Base-by-base conservation (phyloP, 768 basidiomycete species). In the Mycena galopus region DNA sequence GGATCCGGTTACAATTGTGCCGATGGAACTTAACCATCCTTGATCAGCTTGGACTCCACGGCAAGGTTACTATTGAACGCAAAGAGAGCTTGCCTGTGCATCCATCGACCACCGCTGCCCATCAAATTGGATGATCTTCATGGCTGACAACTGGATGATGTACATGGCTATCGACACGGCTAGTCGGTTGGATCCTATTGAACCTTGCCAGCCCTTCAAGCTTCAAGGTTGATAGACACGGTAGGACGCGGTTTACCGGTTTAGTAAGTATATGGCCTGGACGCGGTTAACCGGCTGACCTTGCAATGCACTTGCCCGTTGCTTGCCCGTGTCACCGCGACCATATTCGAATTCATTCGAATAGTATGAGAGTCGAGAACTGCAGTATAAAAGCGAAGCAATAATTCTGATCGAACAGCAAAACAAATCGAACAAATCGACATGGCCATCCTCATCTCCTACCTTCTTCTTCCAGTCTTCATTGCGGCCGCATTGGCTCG, bases 401-500 rank as follows among this genome's bases (percentile, higher is more conserved):
- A 6, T 6, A 19, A 29, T 67, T 27, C 44, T 50, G 4, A 19
- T 58, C 10, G 33, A 59, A 59, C 35, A 33, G 53, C 33, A 47
- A 50, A n/a, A n/a, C n/a, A n/a, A n/a, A n/a, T n/a, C n/a, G n/a
- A n/a, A 11, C 47, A 50, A 44, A 47, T 25, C 56, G 16, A 58
- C 37, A 67, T 67, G 66, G 56, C 57, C 57, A 25, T 67, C 56
- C n/a, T 42, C 23, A 27, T 6, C 37, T 58, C 30, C 27, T 53
- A 8, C n/a, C 16, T 58, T 67, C 17, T 67, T 44, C 35, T 51
- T 7, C n/a, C 25, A 5, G 9, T 62, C 37, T 23, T 61, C 37
- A 21, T 60, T 10, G 33, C 25, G 39, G 39, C 19, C 17, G 21
- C 67, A 56, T 16, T 68, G 21, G 37, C 32, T 53, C 67, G 35